A percentile compares a stretch with the other conserved stretches of the same genome.
Evolutionary conservation across 1,284 basidiomycete genomes (phyloP).

Genomic region (Puccinia horiana): DNA sequence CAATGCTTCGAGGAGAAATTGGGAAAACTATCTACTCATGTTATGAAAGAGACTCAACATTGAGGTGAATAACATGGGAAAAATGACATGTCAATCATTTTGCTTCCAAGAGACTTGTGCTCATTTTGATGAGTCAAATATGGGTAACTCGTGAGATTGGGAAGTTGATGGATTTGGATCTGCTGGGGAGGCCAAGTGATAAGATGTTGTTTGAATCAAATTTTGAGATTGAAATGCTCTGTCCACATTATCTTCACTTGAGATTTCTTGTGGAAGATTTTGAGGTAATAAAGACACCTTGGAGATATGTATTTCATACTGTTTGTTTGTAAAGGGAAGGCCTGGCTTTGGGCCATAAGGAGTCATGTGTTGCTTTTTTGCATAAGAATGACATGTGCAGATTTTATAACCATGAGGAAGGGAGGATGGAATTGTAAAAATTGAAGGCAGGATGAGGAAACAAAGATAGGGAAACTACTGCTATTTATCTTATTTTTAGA

Average conservation of each 20-base stretch:
- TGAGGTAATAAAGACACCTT: neutral
- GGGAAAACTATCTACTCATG: constrained; percentile 7
- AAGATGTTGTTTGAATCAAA: neutral
- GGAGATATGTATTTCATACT: neutral
- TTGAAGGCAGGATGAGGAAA: neutral
- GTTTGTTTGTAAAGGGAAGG: neutral
- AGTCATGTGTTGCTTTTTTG: constrained; percentile 2
- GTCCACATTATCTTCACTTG: neutral
- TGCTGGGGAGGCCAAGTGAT: neutral
- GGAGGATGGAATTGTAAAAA: neutral
- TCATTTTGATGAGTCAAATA: constrained; percentile 7
- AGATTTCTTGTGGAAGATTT: neutral
- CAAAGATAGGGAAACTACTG: neutral
- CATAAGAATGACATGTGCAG: constrained; percentile 15
- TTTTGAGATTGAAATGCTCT: neutral
- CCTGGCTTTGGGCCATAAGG: neutral
- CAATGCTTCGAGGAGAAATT: constrained; percentile 13
- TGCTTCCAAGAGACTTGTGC: constrained; percentile 5
- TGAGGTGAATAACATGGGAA: constrained; percentile 10
- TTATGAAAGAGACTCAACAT: neutral
- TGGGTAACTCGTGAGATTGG: neutral
- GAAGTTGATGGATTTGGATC: neutral
- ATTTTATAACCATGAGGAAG: neutral
- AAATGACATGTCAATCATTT: constrained; percentile 8
- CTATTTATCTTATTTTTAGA: neutral